These are phyloP conservation scores for Gnaphalium uliginosum DNA, from an alignment of 129 eudicot genomes.

Conservation along the genomic window DNA sequence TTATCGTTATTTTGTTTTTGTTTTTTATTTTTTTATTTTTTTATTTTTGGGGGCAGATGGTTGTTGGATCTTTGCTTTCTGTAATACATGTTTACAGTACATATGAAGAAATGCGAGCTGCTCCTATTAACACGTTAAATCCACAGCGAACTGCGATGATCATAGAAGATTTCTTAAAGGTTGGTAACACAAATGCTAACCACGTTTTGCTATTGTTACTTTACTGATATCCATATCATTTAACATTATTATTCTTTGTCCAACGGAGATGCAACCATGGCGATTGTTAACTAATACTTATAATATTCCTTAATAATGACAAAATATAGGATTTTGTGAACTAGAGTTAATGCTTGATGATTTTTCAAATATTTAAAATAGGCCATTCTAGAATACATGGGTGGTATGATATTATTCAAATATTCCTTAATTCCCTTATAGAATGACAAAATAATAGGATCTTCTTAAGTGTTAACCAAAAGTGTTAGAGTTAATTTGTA, in stretches of 20 bases:
- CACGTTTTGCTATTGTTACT: neutral
- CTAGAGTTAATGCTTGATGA: too few relatives aligned
- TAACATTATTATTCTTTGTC: neutral
- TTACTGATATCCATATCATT: neutral
- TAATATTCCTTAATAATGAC: too few relatives aligned
- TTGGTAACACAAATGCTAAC: constrained; percentile 25
- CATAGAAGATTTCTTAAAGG: constrained; percentile 79
- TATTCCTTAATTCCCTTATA: too few relatives aligned
- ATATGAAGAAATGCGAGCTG: constrained; percentile 87
- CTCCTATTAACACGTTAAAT: constrained; percentile 91
- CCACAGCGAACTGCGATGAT: constrained; percentile 93
- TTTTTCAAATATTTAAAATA: too few relatives aligned
- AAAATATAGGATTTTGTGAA: neutral
- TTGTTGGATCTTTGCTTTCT: constrained; percentile 83
- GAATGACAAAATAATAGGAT: too few relatives aligned
- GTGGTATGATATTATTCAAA: too few relatives aligned
- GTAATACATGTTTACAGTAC: constrained; percentile 68
- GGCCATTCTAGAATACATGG: too few relatives aligned
- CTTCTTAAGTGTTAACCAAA: too few relatives aligned
- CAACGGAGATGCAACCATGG: neutral
- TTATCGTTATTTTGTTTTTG: neutral
- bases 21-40: constrained; percentile 2
- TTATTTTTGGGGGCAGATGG: too few relatives aligned
- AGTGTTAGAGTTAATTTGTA: too few relatives aligned
- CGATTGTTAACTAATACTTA: too few relatives aligned